Evolutionary conservation across 2,329 filamentous ascomycete genomes (phyloP), one percentile per base, ranked within the genome.

Genomic region (Epichloe festucae): DNA sequence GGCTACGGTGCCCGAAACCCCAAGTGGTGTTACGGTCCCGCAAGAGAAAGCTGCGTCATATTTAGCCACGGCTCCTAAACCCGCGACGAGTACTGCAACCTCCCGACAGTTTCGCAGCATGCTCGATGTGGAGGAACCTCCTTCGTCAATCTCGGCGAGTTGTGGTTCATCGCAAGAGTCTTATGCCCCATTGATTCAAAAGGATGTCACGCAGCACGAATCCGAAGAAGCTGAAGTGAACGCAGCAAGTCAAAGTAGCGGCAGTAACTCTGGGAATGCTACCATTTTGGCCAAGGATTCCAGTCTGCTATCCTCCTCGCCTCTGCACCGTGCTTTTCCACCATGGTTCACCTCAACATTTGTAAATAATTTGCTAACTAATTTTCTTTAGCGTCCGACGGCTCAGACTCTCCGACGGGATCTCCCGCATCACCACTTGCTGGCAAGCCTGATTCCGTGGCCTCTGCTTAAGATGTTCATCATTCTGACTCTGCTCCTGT

Each of bases 101-200:
- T 52, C 61, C 38, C 66, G 56, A 6, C 67, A 67, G 43, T 76
- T 72, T 56, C 70, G 73, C 53, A 80, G 75, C 62, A 76, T 80
- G 76, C 66, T 79, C 19, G 71, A 76, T 45, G 65, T 79, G 17
- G 75, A 76, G 44, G 68, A 70, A 31, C 69, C 72, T 2, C 74
- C 75, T 12, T 73, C 57, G 53, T 65, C 78, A 23, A 67, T 64
- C 7, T 66, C 70, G 4, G 63, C 69, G 55, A 68, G 67, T 49
- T 69, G 70, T 36, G 67, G 76, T 55, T 68, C 67, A 11, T 74
- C 72, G 57, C 71, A 73, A 23, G 74, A 76, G 62, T 67, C 78
- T 45, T 72, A 71, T 53, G 56, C 66, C 52, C 45, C 53, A 15
- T 47, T 52, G 43, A 52, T 56, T 54, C 60, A 59, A 53, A 60